Conservation (phyloP, 2,329 filamentous ascomycete genomes). For the Talaromyces funiculosus region DNA sequence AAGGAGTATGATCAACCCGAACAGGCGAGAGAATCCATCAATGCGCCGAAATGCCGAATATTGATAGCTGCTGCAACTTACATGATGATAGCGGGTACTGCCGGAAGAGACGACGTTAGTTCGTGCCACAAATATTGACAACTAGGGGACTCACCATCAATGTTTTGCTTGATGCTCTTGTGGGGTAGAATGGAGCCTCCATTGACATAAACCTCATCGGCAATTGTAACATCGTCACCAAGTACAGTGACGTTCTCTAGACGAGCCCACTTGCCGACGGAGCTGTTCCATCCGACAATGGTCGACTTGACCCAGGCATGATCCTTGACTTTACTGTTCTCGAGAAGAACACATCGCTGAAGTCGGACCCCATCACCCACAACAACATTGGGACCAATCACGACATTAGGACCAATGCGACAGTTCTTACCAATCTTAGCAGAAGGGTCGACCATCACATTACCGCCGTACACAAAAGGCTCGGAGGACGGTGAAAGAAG, state of each 20-base stretch:
- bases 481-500: conserved; percentile 68
- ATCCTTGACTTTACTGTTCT: conserved; percentile 92
- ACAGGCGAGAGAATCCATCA: neutral
- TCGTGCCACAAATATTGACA: neutral
- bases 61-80: conserved; percentile 21
- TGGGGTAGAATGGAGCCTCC: conserved; percentile 91
- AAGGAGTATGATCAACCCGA: neutral
- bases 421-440: conserved; percentile 98
- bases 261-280: conserved; percentile 89
- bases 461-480: conserved; percentile 83
- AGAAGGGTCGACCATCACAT: conserved; percentile 88
- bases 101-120: conserved; percentile 5
- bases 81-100: conserved; percentile 48
- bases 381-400: conserved; percentile 86
- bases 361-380: conserved; percentile 90
- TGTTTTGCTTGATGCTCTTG: conserved; percentile 98
- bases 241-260: conserved; percentile 98
- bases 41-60: conserved; percentile 5
- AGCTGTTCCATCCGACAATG: conserved; percentile 98
- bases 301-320: conserved; percentile 99
- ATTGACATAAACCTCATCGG: conserved; percentile 98
- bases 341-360: conserved; percentile 84
- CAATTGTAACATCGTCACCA: conserved; percentile 95
- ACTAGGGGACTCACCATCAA: conserved; percentile 57
- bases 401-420: conserved; percentile 95